Conservation (phyloP, 2,329 filamentous ascomycete species). For the Mycogone perniciosa region DNA sequence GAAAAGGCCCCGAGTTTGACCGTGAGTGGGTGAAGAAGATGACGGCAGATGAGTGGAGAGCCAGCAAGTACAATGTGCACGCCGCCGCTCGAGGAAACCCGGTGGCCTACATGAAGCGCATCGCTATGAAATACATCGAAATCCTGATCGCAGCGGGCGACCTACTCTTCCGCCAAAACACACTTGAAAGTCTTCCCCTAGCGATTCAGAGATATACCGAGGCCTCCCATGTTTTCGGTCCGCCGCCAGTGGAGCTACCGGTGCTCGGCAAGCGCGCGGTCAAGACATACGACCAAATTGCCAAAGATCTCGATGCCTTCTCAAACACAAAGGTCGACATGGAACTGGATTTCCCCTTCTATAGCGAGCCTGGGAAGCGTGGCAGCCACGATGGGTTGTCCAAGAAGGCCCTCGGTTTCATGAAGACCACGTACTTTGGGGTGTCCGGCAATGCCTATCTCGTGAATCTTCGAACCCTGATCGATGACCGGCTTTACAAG, state of each 20-base stretch:
- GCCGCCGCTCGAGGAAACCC: background rate
- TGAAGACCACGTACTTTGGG: background rate
- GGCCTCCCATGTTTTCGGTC: constrained; percentile 12
- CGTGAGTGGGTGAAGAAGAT: background rate
- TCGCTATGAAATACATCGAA: constrained; percentile 3
- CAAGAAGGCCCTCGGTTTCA: background rate
- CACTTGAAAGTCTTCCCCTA: constrained; percentile 8
- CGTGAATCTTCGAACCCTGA: background rate
- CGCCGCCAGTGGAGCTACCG: constrained; percentile 1
- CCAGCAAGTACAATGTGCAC: background rate
- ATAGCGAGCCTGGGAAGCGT: background rate
- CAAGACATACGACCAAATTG: background rate
- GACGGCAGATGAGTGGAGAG: background rate
- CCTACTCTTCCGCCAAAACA: constrained; percentile 7
- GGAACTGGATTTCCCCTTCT: constrained; percentile 1
- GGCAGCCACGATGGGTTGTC: background rate
- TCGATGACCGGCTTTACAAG: constrained; percentile 1
- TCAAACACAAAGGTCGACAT: background rate
- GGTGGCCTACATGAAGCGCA: background rate
- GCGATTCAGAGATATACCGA: constrained; percentile 13
- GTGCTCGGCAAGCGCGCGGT: constrained; percentile 4
- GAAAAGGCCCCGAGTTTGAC: background rate
- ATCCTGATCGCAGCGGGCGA: constrained; percentile 12
- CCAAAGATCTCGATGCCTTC: background rate
- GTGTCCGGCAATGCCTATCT: background rate